Conservation (phyloP, 78 protist species). For the Goniomonas avonlea region DNA sequence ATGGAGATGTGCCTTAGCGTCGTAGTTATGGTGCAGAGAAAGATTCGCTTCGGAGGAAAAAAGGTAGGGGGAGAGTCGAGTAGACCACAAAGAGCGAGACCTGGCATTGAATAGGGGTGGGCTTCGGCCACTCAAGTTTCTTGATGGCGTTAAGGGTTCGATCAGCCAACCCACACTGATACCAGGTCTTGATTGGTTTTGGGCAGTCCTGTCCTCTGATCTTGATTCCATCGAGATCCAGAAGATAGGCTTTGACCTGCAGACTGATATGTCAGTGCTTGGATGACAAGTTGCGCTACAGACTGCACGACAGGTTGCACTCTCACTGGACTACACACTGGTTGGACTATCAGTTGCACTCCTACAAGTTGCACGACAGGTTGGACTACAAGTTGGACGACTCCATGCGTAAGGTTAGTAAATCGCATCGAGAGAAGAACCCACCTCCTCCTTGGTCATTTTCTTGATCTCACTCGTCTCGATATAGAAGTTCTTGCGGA, state of each 20-base stretch:
- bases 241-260: background rate
- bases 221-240: conserved; percentile 47
- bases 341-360: too few species aligned
- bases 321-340: too few species aligned
- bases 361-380: too few species aligned
- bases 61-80: too few species aligned
- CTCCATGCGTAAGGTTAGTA: too few species aligned
- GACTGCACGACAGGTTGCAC: too few species aligned
- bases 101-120: conserved; percentile 59
- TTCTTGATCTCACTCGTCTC: conserved; percentile 63
- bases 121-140: conserved; percentile 25
- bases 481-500: conserved; percentile 77
- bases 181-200: conserved; percentile 77
- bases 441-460: conserved; percentile 64
- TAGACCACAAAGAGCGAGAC: too few species aligned
- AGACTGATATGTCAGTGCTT: too few species aligned
- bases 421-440: background rate
- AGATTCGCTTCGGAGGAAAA: too few species aligned
- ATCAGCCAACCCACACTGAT: conserved; percentile 65
- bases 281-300: too few species aligned
- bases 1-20: background rate
- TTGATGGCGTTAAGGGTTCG: conserved; percentile 8
- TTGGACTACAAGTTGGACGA: too few species aligned
- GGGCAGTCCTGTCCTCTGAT: conserved; percentile 66
- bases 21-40: too few species aligned